Base-by-base conservation (phyloP, 768 basidiomycete genomes). In the Hypholoma fasciculare region DNA sequence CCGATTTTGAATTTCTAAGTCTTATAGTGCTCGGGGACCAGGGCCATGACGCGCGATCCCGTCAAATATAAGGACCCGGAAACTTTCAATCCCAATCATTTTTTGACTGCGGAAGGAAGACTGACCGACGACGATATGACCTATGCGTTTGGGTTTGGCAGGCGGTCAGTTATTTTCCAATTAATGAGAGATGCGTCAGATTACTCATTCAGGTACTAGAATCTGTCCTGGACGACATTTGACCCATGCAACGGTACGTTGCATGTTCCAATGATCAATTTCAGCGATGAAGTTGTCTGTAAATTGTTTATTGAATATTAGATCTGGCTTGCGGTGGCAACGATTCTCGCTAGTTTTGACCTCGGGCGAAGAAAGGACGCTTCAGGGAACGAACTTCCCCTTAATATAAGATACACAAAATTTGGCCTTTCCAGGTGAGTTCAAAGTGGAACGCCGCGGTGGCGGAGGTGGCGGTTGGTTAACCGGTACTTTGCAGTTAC, bases 31-130 rank as follows among this genome's bases (percentile, higher is more conserved):
- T 9, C 37, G 2, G 5, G 13, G 13, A 16, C 13, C 53, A 82
- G 79, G 78, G 78, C 71, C 2, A 76, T 82, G 52, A 72, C 75
- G 8, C 83, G 82, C 58, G 80, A 87, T 65, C 76, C 77, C 52
- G 63, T 58, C 0, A 73, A 69, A 56, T 87, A 84, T 69, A 73
- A 76, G 9, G 72, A 84, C 42, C 78, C 87, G 3, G 74, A 78
- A 53, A 60, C 58, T 1, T 87, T 87, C 69, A 71, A 75, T n/a
- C 87, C 87, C 3, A 81, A 83, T 58, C 76, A 86, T 42, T 83
- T 81, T 71, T 64, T 88, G 54, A 72, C 60, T 3, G 52, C 59
- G 9, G 57, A 70, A 8, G 69, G 70, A 6, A 58, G 60, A 27
- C 48, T 72, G 9, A 72, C 69, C 16, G 63, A 69, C 17, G 67